These are phyloP conservation scores for Plasmodium relictum DNA, from an alignment of 169 alveolate genomes.

Conservation along the genomic window DNA sequence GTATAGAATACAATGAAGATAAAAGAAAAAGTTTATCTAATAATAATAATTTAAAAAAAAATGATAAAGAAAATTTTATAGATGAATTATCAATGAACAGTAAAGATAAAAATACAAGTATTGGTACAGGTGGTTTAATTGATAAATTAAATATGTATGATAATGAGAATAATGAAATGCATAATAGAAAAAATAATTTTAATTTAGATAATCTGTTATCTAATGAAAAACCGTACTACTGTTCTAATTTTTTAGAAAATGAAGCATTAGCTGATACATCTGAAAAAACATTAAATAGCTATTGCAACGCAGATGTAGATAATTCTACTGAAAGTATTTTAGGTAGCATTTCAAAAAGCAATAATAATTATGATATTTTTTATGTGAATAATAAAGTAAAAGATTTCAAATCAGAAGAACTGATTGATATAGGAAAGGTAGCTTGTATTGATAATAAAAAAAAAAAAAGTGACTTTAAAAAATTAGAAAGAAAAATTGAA, in stretches of 20 bases:
- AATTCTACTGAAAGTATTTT: slow-evolving; percentile 7
- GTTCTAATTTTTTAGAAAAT: slow-evolving; percentile 18
- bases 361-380: slow-evolving; percentile 6
- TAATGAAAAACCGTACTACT: slow-evolving; percentile 11
- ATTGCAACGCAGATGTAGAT: slow-evolving; percentile 2
- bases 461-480: not conserved
- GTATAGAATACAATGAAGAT: not conserved
- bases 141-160: not conserved
- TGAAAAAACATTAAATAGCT: slow-evolving; percentile 6
- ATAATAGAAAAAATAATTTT: not conserved
- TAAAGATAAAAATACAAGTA: not conserved
- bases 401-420: not conserved
- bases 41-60: not conserved
- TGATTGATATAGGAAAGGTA: not conserved
- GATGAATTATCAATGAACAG: not conserved
- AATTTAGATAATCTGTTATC: not conserved
- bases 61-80: not conserved
- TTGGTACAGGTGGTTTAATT: not conserved
- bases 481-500: not conserved
- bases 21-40: not conserved
- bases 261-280: slow-evolving; percentile 14
- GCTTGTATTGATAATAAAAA: not conserved
- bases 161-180: not conserved
- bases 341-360: not conserved
- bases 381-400: not conserved